Conservation (phyloP, 345 rosid species). For the Barbarea vulgaris region DNA sequence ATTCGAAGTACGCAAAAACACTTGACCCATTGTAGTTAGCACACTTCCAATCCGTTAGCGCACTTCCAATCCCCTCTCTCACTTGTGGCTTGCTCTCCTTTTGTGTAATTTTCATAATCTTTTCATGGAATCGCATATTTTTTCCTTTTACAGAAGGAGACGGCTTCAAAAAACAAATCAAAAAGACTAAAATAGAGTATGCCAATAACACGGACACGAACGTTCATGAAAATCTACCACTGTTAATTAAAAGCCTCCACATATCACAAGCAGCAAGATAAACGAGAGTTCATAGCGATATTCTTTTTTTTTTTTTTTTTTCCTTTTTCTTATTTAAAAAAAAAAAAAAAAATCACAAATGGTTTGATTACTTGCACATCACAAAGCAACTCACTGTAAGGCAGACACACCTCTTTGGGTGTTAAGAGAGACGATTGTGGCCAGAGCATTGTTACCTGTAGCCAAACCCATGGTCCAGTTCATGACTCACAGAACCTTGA, state of each 20-base stretch:
- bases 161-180: background rate
- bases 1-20: background rate
- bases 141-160: background rate
- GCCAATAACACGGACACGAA: slow-evolving; percentile 5
- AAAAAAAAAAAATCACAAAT: slow-evolving; percentile 6
- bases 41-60: background rate
- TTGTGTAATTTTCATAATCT: background rate
- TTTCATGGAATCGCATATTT: background rate
- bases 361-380: slow-evolving; percentile 37
- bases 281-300: background rate
- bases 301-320: background rate
- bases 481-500: slow-evolving; percentile 65
- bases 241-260: background rate
- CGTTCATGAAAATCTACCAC: slow-evolving; percentile 8
- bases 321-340: background rate
- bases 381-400: slow-evolving; percentile 29
- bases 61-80: too few relatives aligned
- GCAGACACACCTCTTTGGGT: slow-evolving; percentile 28
- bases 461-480: slow-evolving; percentile 74
- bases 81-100: background rate
- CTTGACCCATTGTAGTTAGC: background rate
- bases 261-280: slow-evolving; percentile 6
- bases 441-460: slow-evolving; percentile 48
- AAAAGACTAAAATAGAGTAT: background rate
- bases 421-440: slow-evolving; percentile 28